phyloP scores from a whole-genome alignment of 345 rosid genomes.

The Mangifera indica region DNA sequence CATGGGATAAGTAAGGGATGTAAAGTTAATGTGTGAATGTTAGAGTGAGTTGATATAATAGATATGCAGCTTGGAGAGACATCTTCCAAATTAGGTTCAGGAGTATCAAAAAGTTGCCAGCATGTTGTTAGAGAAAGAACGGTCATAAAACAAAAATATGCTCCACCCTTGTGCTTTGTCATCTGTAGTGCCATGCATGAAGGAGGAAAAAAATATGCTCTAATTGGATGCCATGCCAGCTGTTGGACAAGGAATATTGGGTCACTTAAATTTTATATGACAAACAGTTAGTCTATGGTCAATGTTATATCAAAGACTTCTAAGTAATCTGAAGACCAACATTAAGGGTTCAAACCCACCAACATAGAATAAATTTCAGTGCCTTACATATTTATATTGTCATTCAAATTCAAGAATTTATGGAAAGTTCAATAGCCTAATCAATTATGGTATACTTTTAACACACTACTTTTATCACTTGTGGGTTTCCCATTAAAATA shows the following conservation, averaged over 20 bases:
- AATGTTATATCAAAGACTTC: neutral
- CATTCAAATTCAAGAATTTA: neutral
- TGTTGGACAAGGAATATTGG: conserved; percentile 10
- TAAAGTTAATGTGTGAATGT: neutral
- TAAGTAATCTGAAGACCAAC: neutral
- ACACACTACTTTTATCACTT: neutral
- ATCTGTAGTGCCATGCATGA: neutral
- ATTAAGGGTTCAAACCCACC: neutral
- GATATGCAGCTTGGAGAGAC: conserved; percentile 2
- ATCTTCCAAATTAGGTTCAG: neutral
- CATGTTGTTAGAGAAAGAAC: neutral
- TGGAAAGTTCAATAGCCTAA: neutral
- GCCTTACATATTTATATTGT: neutral
- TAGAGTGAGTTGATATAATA: neutral
- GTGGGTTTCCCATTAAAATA: neutral
- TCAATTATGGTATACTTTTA: neutral
- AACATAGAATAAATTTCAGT: neutral
- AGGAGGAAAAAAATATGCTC: conserved; percentile 3
- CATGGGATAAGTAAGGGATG: neutral
- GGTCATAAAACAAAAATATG: neutral
- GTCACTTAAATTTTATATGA: neutral
- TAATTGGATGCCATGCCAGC: conserved; percentile 4
- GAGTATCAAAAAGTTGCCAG: neutral
- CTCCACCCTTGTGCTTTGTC: neutral
- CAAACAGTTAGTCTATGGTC: neutral